These are phyloP conservation scores for Stylosanthes scabra DNA, from an alignment of 331 rosid genomes.

Conservation along the genomic window DNA sequence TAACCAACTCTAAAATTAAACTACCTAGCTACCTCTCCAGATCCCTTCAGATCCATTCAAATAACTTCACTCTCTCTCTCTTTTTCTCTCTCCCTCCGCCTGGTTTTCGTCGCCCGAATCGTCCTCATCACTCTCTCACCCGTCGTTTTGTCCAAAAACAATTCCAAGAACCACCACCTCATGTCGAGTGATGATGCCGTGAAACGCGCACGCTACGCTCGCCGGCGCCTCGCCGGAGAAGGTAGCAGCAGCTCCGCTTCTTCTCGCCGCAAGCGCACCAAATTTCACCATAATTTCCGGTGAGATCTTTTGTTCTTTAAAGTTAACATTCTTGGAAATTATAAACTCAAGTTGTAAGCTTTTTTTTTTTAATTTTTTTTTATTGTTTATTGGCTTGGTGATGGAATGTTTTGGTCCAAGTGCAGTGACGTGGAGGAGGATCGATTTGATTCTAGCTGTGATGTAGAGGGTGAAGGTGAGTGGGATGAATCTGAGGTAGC, in stretches of 20 bases:
- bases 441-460: slow-evolving; percentile 44
- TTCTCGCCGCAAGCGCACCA: slow-evolving; percentile 67
- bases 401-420: slow-evolving; percentile 5
- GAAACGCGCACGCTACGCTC: neutral
- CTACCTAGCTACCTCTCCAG: slow-evolving; percentile 37
- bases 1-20: slow-evolving; percentile 20
- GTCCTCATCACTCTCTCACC: slow-evolving; percentile 27
- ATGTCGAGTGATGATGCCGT: slow-evolving; percentile 53
- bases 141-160: slow-evolving; percentile 45
- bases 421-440: slow-evolving; percentile 42
- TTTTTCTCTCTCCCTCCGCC: neutral
- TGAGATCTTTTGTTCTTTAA: slow-evolving; percentile 43
- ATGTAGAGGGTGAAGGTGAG: slow-evolving; percentile 53
- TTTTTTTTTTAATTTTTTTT: neutral
- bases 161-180: slow-evolving; percentile 41
- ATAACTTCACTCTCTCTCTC: neutral
- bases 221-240: slow-evolving; percentile 47
- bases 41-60: slow-evolving; percentile 62
- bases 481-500: slow-evolving; percentile 46
- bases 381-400: neutral
- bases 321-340: neutral
- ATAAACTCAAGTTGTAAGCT: too few relatives aligned
- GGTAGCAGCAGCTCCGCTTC: slow-evolving; percentile 67
- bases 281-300: slow-evolving; percentile 57
- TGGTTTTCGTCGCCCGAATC: neutral